phyloP scores from a whole-genome alignment of 345 rosid genomes.

The Cardamine chenopodiifolia region DNA sequence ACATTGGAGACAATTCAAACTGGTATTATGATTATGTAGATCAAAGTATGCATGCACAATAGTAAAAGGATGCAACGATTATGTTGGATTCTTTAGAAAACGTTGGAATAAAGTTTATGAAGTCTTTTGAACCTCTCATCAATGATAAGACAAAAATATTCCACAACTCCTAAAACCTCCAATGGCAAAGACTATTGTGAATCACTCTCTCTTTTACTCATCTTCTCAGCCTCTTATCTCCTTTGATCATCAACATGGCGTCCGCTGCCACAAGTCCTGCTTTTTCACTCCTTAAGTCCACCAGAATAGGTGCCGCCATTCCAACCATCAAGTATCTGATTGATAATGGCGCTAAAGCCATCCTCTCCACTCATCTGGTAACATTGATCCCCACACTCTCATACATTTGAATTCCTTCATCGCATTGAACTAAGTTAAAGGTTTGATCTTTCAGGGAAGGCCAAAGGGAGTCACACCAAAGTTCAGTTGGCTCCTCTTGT shows the following conservation, averaged over 20 bases:
- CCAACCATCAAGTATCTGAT: slow-evolving; percentile 93
- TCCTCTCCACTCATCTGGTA: slow-evolving; percentile 94
- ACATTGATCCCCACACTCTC: background rate
- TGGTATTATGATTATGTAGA: slow-evolving; percentile 11
- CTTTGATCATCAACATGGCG: slow-evolving; percentile 50
- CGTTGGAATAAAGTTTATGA: background rate
- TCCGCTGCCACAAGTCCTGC: slow-evolving; percentile 67
- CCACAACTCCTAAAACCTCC: slow-evolving; percentile 8
- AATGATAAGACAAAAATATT: slow-evolving; percentile 54
- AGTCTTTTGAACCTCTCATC: slow-evolving; percentile 53
- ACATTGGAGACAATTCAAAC: background rate
- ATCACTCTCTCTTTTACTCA: slow-evolving; percentile 38
- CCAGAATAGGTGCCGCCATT: slow-evolving; percentile 83
- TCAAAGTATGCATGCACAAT: slow-evolving; percentile 2
- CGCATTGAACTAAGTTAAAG: background rate
- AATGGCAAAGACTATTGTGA: background rate
- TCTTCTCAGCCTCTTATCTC: background rate
- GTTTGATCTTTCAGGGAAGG: slow-evolving; percentile 66
- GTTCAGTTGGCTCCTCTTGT: slow-evolving; percentile 93
- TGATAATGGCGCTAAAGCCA: slow-evolving; percentile 85
- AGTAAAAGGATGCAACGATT: background rate
- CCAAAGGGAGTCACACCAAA: slow-evolving; percentile 95
- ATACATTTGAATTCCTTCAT: background rate
- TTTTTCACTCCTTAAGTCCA: slow-evolving; percentile 60
- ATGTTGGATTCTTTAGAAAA: background rate